Evolutionary conservation across 164 flowering plant genomes (phyloP).

Genomic region (Annona cherimola): DNA sequence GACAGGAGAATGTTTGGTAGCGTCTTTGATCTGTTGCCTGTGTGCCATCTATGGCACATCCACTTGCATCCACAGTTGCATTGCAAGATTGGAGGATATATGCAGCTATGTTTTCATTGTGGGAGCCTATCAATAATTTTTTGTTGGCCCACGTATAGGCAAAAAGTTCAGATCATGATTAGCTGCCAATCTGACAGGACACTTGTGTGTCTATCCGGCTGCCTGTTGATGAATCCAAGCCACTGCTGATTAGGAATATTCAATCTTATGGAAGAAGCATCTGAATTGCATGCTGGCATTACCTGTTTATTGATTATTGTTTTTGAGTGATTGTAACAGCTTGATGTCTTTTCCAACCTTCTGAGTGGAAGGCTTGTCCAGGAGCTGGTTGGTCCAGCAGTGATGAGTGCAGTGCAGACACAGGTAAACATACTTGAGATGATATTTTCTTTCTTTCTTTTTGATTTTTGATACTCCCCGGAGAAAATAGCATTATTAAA

Average conservation of each 20-base stretch:
- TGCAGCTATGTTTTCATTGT: neutral
- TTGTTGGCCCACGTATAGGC: neutral
- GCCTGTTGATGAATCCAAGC: neutral
- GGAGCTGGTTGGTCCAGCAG: conserved; percentile 82
- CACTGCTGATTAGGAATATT: neutral
- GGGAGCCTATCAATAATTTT: neutral
- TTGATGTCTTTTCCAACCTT: conserved; percentile 80
- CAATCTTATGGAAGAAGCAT: neutral
- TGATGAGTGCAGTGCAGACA: conserved; percentile 91
- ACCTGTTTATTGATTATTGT: neutral
- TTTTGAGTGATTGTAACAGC: conserved; percentile 26
- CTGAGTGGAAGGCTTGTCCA: conserved; percentile 85
- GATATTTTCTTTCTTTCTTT: neutral
- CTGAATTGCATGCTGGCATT: too few relatives aligned
- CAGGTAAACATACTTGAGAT: conserved; percentile 44
- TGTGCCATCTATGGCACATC: too few relatives aligned
- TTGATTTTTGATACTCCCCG: neutral
- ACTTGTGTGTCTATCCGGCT: neutral
- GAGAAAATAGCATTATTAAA: neutral
- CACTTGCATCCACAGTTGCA: too few relatives aligned
- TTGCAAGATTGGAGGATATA: neutral
- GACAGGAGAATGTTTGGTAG: too few relatives aligned
- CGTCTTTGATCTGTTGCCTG: too few relatives aligned
- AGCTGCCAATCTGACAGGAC: neutral
- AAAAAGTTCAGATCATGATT: neutral